Base-by-base conservation (phyloP, 129 eudicot species). In the Glebionis coronaria region DNA sequence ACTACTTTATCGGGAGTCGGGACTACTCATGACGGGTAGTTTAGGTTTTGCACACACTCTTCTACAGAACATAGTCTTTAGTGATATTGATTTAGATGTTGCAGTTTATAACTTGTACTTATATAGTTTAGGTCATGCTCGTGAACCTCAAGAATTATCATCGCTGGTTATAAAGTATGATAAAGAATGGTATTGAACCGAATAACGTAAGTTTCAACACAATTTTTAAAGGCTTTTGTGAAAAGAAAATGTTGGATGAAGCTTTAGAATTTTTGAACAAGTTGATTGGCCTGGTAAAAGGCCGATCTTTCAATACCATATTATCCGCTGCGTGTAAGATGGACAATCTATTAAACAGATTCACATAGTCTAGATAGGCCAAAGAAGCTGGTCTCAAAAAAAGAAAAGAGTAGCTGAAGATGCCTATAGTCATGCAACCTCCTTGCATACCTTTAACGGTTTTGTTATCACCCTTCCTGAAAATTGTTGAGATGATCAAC, bases 1-100 rank as follows among this genome's bases (percentile, higher is more conserved):
- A 70, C 89, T 51, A 82, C 89, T 60, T 72, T 83, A 56, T n/a
- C n/a, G n/a, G n/a, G n/a, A n/a, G n/a, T 87, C 89, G 14, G 94
- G 89, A 49, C 63, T 83, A 72, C 67, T 86, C 61, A 83, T 81
- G 57, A 68, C 65, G 56, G 89, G 87, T 31, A 75, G 79, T 3
- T 29, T 73, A 35, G 80, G 51, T 18, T 19, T 15, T 44, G 89
- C 76, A 15, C 70, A 62, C n/a, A 21, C 16, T 54, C 12, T 79
- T 20, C 47, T 87, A 69, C 74, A 53, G 13, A 67, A 60, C 64
- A 67, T 70, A 55, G 53, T 81, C 21, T 61, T 63, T n/a, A 71
- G 63, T 29, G 78, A 59, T 14, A 52, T 61, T 69, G 68, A 58
- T 47, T 7, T 79, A 9, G 83, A 87, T 71, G 60, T 53, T 59